Evolutionary conservation across 2,329 filamentous ascomycete genomes (phyloP).

Genomic region (Samsoniella hepiali): DNA sequence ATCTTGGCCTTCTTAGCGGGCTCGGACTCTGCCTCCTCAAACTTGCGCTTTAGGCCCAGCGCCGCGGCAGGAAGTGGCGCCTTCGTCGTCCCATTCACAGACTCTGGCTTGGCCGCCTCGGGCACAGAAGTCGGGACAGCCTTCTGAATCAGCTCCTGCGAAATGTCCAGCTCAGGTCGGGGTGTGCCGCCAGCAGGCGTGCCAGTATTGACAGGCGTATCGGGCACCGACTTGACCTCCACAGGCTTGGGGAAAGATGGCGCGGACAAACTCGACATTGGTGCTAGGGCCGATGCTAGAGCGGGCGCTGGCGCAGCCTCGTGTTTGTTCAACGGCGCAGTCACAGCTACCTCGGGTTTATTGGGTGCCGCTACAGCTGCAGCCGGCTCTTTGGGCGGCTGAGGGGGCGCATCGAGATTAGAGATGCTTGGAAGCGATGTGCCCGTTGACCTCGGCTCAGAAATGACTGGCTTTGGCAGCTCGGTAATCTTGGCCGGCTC

Average conservation of each 20-base stretch:
- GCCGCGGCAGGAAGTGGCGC: constrained; percentile 16
- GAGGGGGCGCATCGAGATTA: constrained; percentile 8
- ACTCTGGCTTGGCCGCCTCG: background rate
- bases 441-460: background rate
- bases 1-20: constrained; percentile 26
- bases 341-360: no score
- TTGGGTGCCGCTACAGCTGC: background rate
- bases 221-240: constrained; percentile 34
- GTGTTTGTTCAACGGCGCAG: background rate
- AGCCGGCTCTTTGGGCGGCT: background rate
- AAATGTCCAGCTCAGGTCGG: constrained; percentile 34
- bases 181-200: constrained; percentile 37
- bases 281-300: background rate
- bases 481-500: background rate
- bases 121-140: constrained; percentile 25
- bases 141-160: constrained; percentile 29
- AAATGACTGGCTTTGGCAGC: background rate
- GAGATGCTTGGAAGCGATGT: constrained; percentile 6
- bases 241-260: constrained; percentile 31
- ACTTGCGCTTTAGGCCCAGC: constrained; percentile 40
- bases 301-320: background rate
- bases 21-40: constrained; percentile 27
- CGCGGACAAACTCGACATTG: background rate
- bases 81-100: constrained; percentile 15
- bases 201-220: constrained; percentile 35